These are phyloP conservation scores for Circinella minor DNA, from an alignment of 371 early-diverging fungal genomes.

Conservation along the genomic window DNA sequence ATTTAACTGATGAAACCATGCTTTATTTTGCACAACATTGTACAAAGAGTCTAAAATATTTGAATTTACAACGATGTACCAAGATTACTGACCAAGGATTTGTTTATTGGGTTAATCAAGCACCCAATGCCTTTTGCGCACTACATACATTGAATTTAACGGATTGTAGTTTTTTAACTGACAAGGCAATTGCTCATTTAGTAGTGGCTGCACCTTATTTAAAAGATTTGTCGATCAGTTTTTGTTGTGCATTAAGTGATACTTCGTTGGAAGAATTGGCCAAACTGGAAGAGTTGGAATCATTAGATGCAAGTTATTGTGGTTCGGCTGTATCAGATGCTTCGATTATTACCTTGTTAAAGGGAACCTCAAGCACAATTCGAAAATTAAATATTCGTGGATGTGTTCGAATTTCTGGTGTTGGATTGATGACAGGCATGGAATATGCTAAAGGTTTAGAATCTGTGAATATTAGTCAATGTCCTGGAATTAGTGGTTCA, in stretches of 20 bases:
- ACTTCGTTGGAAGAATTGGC: constrained; percentile 55
- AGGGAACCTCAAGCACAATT: constrained; percentile 15
- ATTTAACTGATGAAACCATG: constrained; percentile 67
- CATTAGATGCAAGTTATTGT: constrained; percentile 76
- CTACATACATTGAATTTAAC: constrained; percentile 64
- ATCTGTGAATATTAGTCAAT: constrained; percentile 29
- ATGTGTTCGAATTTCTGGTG: constrained; percentile 68
- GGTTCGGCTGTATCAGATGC: constrained; percentile 79
- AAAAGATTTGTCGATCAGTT: constrained; percentile 63
- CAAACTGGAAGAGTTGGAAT: constrained; percentile 46
- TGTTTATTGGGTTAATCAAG: constrained; percentile 45
- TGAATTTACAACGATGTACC: constrained; percentile 83
- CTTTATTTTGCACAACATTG: constrained; percentile 44
- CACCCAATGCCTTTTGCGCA: constrained; percentile 19
- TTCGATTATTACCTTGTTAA: constrained; percentile 45
- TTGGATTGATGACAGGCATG: constrained; percentile 45
- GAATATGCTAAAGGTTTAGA: constrained; percentile 7
- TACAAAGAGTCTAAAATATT: constrained; percentile 35
- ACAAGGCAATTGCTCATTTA: constrained; percentile 63
- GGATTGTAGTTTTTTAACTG: constrained; percentile 83
- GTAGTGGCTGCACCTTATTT: constrained; percentile 62
- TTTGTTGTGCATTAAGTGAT: constrained; percentile 84
- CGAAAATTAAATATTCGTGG: constrained; percentile 37
- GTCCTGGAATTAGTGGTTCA: constrained; percentile 18
- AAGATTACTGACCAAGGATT: constrained; percentile 76